A percentile compares a stretch with the other conserved stretches of the same genome.
Evolutionary conservation across 805 yeast species (phyloP).

Genomic region (Zygosaccharomyces bailii): DNA sequence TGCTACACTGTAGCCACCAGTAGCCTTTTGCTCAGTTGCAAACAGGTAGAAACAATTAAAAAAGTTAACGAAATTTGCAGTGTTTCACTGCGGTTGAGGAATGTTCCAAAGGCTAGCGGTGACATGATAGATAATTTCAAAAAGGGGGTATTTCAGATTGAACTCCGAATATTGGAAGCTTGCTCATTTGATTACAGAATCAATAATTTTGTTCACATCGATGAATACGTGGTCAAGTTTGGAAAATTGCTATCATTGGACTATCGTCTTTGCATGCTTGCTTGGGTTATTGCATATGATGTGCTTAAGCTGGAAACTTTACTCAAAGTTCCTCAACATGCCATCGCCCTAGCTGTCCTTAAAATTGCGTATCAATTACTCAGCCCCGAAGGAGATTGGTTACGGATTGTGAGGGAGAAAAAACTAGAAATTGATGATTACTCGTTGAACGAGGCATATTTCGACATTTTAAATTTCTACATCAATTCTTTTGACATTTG

Average conservation of each 20-base stretch:
- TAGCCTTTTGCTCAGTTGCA: conserved; percentile 65
- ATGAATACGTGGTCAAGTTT: conserved; percentile 60
- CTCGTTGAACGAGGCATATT: conserved; percentile 46
- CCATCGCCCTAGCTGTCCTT: conserved; percentile 65
- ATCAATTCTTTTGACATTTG: conserved; percentile 54
- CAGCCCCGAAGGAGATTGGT: conserved; percentile 21
- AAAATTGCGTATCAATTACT: conserved; percentile 55
- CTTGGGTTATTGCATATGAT: conserved; percentile 80
- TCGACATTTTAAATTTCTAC: conserved; percentile 58
- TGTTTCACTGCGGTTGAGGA: conserved; percentile 38
- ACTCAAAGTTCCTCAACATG: conserved; percentile 69
- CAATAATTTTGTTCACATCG: conserved; percentile 48
- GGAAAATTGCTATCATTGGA: conserved; percentile 48
- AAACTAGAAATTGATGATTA: conserved; percentile 35
- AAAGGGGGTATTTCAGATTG: conserved; percentile 55
- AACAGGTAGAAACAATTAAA: conserved; percentile 81
- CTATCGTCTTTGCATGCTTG: conserved; percentile 48
- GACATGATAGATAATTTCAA: conserved; percentile 52
- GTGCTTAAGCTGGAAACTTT: conserved; percentile 64
- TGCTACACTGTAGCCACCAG: conserved; percentile 65
- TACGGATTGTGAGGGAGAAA: conserved; percentile 17
- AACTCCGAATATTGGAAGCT: conserved; percentile 70
- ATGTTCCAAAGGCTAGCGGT: conserved; percentile 23
- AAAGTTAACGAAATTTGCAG: conserved; percentile 58
- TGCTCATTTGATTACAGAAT: conserved; percentile 77